Evolutionary conservation across 805 yeast genomes (phyloP), one percentile per base, ranked within the genome.

Genomic region (Cyberlindnera euphorbiae): DNA sequence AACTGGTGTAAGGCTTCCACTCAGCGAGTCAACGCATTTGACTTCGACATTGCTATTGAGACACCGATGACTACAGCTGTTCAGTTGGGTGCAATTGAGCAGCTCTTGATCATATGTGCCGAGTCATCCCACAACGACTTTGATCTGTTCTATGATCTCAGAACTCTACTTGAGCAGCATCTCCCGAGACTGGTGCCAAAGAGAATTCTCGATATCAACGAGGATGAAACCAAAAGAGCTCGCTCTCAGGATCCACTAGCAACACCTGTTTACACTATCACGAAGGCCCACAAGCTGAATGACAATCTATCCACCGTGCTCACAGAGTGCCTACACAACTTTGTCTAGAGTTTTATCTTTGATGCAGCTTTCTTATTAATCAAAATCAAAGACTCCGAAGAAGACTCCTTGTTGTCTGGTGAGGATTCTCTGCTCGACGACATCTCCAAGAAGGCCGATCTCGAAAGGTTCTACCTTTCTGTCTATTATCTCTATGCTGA

Each of bases 391-490:
- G 87, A 83, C 49, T 73, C 75, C 9, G 90, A 83, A 55, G 90
- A 82, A 50, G 90, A 83, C 53, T 71, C 78, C 19, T 52, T 82
- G 15, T 56, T 82, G 14, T 77, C 87, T 0, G 69, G 69, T 14
- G 77, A 73, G 37, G 72, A 67, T 26, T 58, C 78, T 15, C 69
- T 75, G 38, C 58, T 81, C 26, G 86, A 80, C 44, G 77, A 70
- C 35, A 68, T 83, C 14, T 71, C 86, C 1, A 76, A 81, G 17
- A 77, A 80, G 48, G 85, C 90, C 1, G 97, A 93, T 45, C 63
- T 93, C 26, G 98, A 93, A 56, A 69, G 96, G 43, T 85, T 90
- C 51, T 89, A 86, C 52, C 54, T 89, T 45, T 71, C 90, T 3
- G 67, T 86, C 40, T 80, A 79, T 28, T 83, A 73, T 54, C 67